Evolutionary conservation across 148 eudicot species (phyloP), one percentile per base, ranked within the genome.

Genomic region (Chenopodium album): DNA sequence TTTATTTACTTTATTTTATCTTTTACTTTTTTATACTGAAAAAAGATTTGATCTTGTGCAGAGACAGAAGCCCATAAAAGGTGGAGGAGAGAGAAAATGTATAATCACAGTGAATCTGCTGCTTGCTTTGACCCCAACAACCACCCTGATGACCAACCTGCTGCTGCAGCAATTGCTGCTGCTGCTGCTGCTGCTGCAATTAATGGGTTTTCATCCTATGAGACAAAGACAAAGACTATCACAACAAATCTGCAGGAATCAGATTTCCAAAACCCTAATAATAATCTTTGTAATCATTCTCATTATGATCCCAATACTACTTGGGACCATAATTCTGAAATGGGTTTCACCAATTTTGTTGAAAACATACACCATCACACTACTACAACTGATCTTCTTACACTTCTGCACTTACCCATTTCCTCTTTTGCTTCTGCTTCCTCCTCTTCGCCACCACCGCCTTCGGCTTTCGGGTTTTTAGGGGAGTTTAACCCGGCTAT

Each of bases 111-210:
- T 84, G 87, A 86, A n/a, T 34, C 48, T 82, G 81, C 68, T 87
- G 90, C 81, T 87, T 87, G 90, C 81, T 87, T 87, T 87, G 90
- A 89, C 88, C 92, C 90, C 73, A 85, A 85, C 80, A 86, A 47
- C 69, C 81, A 84, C 79, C 89, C 87, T 66, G 80, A 72, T 28
- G 19, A 32, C 19, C 80, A 86, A 46, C 68, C 79, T 90, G 4
- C 54, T 84, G 56, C 79, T 90, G 3, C 54, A 84, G 65, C 76
- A 71, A 41, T n/a, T 62, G 5, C 48, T 47, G 22, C 54, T 46
- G 8, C 26, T 26, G 8, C 26, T 26, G 26, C 26, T 26, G 26
- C 48, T 47, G 59, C 64, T 31, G 56, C 22, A 62, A 13, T n/a
- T 68, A 41, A 41, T 86, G 91, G 85, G 8, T 90, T 82, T 78